Evolutionary conservation across 2,329 filamentous ascomycete genomes (phyloP).

Genomic region (Fusarium dimerum): DNA sequence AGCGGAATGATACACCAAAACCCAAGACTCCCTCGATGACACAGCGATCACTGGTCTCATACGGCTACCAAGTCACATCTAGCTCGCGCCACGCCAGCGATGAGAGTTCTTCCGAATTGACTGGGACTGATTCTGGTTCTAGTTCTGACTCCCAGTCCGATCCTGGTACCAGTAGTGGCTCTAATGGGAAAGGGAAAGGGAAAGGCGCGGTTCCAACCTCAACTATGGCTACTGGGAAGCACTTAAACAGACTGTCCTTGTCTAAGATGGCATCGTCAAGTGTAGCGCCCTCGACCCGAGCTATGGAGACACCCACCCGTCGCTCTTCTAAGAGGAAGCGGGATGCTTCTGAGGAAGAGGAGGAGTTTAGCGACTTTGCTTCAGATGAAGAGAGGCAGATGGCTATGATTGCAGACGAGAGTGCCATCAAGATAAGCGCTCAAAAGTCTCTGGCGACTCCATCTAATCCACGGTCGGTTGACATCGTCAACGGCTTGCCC

Average conservation of each 20-base stretch:
- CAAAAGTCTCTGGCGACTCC: slow-evolving; percentile 29
- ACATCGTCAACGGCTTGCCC: slow-evolving; percentile 27
- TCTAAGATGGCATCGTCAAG: background rate
- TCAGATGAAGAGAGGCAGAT: slow-evolving; percentile 44
- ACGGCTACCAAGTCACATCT: slow-evolving; percentile 30
- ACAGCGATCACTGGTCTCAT: slow-evolving; percentile 31
- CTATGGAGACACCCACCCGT: slow-evolving; percentile 19
- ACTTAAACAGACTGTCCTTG: background rate
- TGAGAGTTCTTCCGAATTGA: slow-evolving; percentile 6
- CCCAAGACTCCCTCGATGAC: slow-evolving; percentile 32
- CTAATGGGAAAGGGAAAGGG: background rate
- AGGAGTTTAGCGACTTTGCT: slow-evolving; percentile 36
- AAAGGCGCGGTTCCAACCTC: too few species aligned
- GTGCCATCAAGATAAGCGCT: slow-evolving; percentile 28
- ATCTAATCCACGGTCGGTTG: slow-evolving; percentile 21
- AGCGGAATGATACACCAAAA: slow-evolving; percentile 10
- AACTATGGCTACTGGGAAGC: too few species aligned
- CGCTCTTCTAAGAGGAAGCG: slow-evolving; percentile 33
- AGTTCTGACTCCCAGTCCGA: slow-evolving; percentile 5
- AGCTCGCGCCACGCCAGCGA: slow-evolving; percentile 14
- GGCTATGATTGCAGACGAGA: slow-evolving; percentile 37
- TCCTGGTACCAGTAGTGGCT: background rate
- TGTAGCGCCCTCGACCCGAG: background rate
- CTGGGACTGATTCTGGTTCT: slow-evolving; percentile 15
- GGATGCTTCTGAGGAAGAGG: slow-evolving; percentile 26